Evolutionary conservation across 306 rosid genomes (phyloP).

Genomic region (Castanea mollissima): DNA sequence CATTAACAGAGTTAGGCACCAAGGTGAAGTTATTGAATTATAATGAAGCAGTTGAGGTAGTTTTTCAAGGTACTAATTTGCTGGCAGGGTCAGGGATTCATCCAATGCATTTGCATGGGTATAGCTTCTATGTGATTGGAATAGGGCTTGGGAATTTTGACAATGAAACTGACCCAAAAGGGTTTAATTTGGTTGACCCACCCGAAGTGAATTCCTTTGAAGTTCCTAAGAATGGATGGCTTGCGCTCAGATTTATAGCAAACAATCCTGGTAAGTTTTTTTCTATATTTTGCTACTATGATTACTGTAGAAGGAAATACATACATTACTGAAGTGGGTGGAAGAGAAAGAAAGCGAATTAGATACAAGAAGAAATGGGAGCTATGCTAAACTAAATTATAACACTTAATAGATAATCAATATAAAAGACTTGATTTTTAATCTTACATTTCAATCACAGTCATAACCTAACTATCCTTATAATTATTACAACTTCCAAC

Average conservation of each 20-base stretch:
- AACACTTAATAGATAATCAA: too few relatives aligned
- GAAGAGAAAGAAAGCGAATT: too few relatives aligned
- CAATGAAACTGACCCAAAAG: slow-evolving; percentile 6
- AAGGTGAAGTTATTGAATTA: slow-evolving; percentile 28
- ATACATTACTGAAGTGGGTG: too few relatives aligned
- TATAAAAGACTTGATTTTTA: too few relatives aligned
- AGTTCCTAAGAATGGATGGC: slow-evolving; percentile 39
- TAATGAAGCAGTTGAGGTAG: slow-evolving; percentile 34
- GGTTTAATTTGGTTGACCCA: slow-evolving; percentile 36
- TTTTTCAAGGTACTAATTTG: slow-evolving; percentile 44
- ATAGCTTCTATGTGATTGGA: slow-evolving; percentile 39
- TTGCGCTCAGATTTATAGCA: slow-evolving; percentile 36
- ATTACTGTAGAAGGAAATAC: too few relatives aligned
- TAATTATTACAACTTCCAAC: too few relatives aligned
- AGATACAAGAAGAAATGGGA: too few relatives aligned
- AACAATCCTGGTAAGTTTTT: slow-evolving; percentile 18
- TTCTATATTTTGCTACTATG: background rate
- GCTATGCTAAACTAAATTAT: too few relatives aligned
- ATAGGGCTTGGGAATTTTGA: slow-evolving; percentile 22
- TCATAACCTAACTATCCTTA: too few relatives aligned
- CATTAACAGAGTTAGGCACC: slow-evolving; percentile 22
- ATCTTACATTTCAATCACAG: too few relatives aligned
- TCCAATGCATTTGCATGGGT: slow-evolving; percentile 52
- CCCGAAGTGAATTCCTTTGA: slow-evolving; percentile 23
- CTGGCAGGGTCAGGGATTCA: slow-evolving; percentile 34